Evolutionary conservation across 805 yeast species (phyloP).

Genomic region (Candida coquimbonensis): DNA sequence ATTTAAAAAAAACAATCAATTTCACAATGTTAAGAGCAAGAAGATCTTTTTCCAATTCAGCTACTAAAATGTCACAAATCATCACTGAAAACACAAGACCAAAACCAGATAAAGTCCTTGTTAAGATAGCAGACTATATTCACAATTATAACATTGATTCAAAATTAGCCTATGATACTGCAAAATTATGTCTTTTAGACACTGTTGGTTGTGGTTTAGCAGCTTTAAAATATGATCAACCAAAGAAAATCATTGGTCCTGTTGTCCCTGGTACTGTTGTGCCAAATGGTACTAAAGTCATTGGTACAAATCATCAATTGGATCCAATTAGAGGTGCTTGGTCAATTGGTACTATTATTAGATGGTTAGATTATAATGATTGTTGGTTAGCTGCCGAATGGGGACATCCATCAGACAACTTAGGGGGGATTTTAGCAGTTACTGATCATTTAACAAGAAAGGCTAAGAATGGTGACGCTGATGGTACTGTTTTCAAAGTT

Average conservation of each 20-base stretch:
- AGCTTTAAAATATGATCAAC: constrained; percentile 46
- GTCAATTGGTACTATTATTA: constrained; percentile 46
- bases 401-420: constrained; percentile 61
- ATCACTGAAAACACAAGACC: constrained; percentile 45
- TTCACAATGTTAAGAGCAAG: background rate
- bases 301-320: constrained; percentile 42
- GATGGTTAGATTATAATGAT: constrained; percentile 59
- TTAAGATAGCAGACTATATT: constrained; percentile 43
- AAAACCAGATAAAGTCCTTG: constrained; percentile 39
- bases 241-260: constrained; percentile 43
- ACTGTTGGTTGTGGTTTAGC: constrained; percentile 57
- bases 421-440: constrained; percentile 53
- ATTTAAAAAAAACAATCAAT: background rate
- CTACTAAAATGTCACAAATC: constrained; percentile 18
- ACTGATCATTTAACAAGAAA: constrained; percentile 48
- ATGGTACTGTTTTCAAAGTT: constrained; percentile 38
- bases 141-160: constrained; percentile 39
- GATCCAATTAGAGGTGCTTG: constrained; percentile 57
- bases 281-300: constrained; percentile 48
- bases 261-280: constrained; percentile 50
- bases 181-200: constrained; percentile 47
- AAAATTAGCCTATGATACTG: constrained; percentile 44
- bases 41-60: background rate
- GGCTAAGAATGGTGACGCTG: constrained; percentile 32
- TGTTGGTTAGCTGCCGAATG: constrained; percentile 68